Base-by-base conservation (phyloP, 2,329 filamentous ascomycete genomes). In the Exophiala spinifera region DNA sequence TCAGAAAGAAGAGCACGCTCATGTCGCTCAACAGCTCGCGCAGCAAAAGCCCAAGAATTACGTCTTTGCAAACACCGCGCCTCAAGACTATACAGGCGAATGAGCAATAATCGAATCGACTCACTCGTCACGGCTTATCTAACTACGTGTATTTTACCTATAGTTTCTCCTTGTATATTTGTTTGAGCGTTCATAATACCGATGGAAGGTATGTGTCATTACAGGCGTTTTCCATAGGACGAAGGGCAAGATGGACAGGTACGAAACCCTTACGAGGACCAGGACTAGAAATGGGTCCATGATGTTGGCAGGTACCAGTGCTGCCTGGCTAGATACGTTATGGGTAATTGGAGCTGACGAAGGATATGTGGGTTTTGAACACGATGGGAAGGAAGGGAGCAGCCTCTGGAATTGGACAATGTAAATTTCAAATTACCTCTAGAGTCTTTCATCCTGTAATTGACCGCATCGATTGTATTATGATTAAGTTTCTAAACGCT, bases 1-100 rank as follows among this genome's bases (percentile, higher is more conserved):
- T 54, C 73, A 76, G 55, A 69, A 72, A 51, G 67, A 73, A 58
- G 68, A 69, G n/a, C 70, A 74, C 57, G 69, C 69, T 19, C 71
- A 69, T 54, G 67, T 69, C 42, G 68, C 72, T n/a, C 70, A 75
- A 51, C 72, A 74, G 52, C 63, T 75, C 46, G 62, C 68, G 23
- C 67, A 67, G 19, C 71, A 74, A 53, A 70, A 69, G 61, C 69
- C 70, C 5, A 74, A 73, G 61, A 69, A 65, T 43, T 76, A 74
- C 56, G 71, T 70, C 10, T 76, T 76, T 51, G 69, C 72, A 50
- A 74, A 75, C 56, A 66, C 69, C 45, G 72, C 72, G 25, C 69
- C 71, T 44, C 70, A 66, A 56, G 69, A 73, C 59, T 72, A 61
- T 53, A 51, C 51, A 21, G 49, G 46, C 11, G 49, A 46, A 25